A percentile compares a stretch with the other conserved stretches of the same genome.
Evolutionary conservation across 306 rosid genomes (phyloP).

Genomic region (Crotalaria pallida): DNA sequence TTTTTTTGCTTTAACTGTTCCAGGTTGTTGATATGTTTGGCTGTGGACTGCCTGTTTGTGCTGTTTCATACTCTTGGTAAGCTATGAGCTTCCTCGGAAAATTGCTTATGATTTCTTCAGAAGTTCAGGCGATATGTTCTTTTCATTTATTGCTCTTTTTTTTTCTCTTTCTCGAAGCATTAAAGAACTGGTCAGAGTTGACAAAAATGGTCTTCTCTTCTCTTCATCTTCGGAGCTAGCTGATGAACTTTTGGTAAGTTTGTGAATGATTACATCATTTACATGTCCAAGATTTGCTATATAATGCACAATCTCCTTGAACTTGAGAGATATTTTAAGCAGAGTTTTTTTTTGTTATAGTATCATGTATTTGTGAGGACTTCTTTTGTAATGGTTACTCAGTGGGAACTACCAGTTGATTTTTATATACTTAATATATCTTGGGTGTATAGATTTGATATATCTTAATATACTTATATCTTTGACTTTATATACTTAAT

Average conservation of each 20-base stretch:
- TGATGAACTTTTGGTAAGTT: conserved; percentile 81
- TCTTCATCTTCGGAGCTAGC: conserved; percentile 93
- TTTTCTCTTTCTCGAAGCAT: conserved; percentile 50
- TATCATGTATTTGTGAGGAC: neutral
- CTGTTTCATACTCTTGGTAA: conserved; percentile 96
- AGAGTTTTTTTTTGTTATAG: neutral
- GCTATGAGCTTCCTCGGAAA: neutral
- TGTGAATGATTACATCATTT: neutral
- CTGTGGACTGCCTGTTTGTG: conserved; percentile 97
- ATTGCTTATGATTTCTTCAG: neutral
- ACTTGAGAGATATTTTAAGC: neutral
- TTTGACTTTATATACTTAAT: too few relatives aligned
- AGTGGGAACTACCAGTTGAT: neutral
- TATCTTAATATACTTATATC: too few relatives aligned
- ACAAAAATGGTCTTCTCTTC: conserved; percentile 79
- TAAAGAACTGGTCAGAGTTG: conserved; percentile 77
- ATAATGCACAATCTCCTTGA: neutral
- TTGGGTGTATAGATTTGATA: neutral
- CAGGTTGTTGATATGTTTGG: conserved; percentile 99
- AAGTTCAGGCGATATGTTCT: conserved; percentile 1
- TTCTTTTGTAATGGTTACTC: neutral
- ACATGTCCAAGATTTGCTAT: neutral
- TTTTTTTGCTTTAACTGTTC: conserved; percentile 7
- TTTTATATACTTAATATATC: neutral
- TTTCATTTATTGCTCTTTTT: conserved; percentile 4